A percentile compares a stretch with the other conserved stretches of the same genome.
These are phyloP conservation scores for Rhizophagus sp. DNA, from an alignment of 192 early-diverging fungal genomes.

Conservation along the genomic window DNA sequence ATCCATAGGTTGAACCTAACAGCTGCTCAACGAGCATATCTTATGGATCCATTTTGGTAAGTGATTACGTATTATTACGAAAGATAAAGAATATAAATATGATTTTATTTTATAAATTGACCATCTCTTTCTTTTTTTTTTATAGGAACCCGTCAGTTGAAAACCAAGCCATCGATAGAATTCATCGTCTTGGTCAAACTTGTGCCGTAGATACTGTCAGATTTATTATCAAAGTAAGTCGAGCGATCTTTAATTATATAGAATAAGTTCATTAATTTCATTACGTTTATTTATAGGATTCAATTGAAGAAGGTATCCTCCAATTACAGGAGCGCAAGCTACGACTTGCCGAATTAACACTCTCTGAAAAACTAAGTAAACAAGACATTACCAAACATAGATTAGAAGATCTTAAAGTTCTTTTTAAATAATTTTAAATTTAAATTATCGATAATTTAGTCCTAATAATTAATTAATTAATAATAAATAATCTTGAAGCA, in stretches of 20 bases:
- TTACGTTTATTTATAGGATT: slow-evolving; percentile 36
- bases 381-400: slow-evolving; percentile 42
- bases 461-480: no score
- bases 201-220: slow-evolving; percentile 61
- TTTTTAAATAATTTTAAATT: slow-evolving; percentile 34
- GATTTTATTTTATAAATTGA: slow-evolving; percentile 43
- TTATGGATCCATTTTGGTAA: slow-evolving; percentile 62
- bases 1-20: slow-evolving; percentile 62
- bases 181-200: slow-evolving; percentile 79
- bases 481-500: no score
- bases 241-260: neutral
- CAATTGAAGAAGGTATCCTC: slow-evolving; percentile 58
- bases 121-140: slow-evolving; percentile 49
- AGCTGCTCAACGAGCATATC: slow-evolving; percentile 63
- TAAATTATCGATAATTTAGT: no score
- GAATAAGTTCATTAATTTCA: neutral
- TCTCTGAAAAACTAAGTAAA: slow-evolving; percentile 43
- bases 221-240: slow-evolving; percentile 59
- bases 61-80: neutral
- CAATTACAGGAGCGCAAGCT: slow-evolving; percentile 54
- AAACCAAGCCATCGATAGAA: slow-evolving; percentile 80
- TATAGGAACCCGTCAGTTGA: slow-evolving; percentile 78
- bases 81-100: neutral
- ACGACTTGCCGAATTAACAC: slow-evolving; percentile 42
- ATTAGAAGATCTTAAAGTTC: slow-evolving; percentile 41